Evolutionary conservation across 2,329 filamentous ascomycete genomes (phyloP), one percentile per base, ranked within the genome.

Genomic region (Cryphonectria nitschkei): DNA sequence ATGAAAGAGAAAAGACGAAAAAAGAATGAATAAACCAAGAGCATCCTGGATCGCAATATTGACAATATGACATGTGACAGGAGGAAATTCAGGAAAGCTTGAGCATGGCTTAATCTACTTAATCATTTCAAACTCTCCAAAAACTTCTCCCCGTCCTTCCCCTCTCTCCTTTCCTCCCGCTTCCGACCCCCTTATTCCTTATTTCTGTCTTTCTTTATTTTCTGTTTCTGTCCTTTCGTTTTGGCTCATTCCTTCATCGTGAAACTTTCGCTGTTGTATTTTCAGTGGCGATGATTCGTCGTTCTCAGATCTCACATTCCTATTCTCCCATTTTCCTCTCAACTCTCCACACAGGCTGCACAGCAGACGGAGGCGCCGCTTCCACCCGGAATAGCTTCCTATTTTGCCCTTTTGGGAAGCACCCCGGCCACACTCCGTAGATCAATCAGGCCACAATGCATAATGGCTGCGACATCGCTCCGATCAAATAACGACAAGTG

Each of bases 381-480:
- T 22, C 22, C 37, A 22, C 19, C 62, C 70, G 68, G 68, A 68
- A 72, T 70, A 72, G 58, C 66, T 72, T 66, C 70, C 70, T 70
- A 29, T 70, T 72, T 68, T 68, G 68, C 68, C 70, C 70, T 70
- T 72, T 72, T 70, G 68, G 69, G 68, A 70, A 72, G 41, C 46
- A 43, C 65, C 68, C 68, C 58, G 64, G 56, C 68, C 68, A 69
- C 70, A 60, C 52, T 19, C 63, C n/a, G 26, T 63, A 63, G 52
- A 69, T 65, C 46, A 54, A 69, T 61, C 66, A 71, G 65, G 61
- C 67, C 70, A 68, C 61, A 68, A 68, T 63, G 43, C 32, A 60
- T 50, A 65, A n/a, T 2, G 32, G n/a, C 66, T 62, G 67, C 63
- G 34, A 68, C 61, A 54, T 68, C 70, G 52, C 56, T 29, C 52